Evolutionary conservation across 768 basidiomycete genomes (phyloP).

Genomic region (Butyriboletus loyo): DNA sequence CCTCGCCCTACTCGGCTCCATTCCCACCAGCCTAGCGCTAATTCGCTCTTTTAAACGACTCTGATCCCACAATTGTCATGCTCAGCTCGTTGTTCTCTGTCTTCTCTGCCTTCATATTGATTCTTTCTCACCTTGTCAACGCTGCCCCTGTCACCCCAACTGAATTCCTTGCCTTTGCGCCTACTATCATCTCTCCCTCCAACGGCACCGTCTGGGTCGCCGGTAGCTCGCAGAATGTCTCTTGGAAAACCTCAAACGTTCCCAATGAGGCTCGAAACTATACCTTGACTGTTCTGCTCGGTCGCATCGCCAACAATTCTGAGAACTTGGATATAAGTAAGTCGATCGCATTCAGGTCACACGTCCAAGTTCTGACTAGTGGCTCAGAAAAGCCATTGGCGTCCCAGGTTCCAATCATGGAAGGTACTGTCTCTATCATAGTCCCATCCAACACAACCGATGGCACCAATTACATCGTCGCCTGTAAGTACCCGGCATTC

Average conservation of each 20-base stretch:
- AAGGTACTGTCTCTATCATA: constrained; percentile 46
- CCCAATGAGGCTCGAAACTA: constrained; percentile 35
- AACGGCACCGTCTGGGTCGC: constrained; percentile 34
- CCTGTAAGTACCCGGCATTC: constrained; percentile 43
- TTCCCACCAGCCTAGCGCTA: constrained; percentile 3
- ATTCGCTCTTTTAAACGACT: constrained; percentile 22
- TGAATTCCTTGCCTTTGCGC: constrained; percentile 38
- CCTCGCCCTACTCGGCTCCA: not conserved
- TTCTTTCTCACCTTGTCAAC: constrained; percentile 23
- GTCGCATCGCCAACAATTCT: constrained; percentile 33
- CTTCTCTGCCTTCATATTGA: constrained; percentile 33
- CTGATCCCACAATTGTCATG: constrained; percentile 15
- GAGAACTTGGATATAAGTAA: constrained; percentile 52
- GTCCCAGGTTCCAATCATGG: constrained; percentile 47
- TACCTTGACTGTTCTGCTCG: constrained; percentile 46
- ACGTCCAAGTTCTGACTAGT: constrained; percentile 5
- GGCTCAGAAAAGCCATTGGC: constrained; percentile 56
- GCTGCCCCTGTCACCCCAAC: constrained; percentile 29
- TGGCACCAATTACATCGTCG: constrained; percentile 55
- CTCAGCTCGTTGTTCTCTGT: constrained; percentile 19
- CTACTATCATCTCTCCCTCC: constrained; percentile 41
- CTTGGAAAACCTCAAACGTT: constrained; percentile 40
- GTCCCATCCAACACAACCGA: constrained; percentile 47
- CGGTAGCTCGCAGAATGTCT: constrained; percentile 38
- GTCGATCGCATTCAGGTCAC: constrained; percentile 12